Evolutionary conservation across 139 green algal genomes (phyloP), one percentile per base, ranked within the genome.

Genomic region (Volvox reticuliferus): DNA sequence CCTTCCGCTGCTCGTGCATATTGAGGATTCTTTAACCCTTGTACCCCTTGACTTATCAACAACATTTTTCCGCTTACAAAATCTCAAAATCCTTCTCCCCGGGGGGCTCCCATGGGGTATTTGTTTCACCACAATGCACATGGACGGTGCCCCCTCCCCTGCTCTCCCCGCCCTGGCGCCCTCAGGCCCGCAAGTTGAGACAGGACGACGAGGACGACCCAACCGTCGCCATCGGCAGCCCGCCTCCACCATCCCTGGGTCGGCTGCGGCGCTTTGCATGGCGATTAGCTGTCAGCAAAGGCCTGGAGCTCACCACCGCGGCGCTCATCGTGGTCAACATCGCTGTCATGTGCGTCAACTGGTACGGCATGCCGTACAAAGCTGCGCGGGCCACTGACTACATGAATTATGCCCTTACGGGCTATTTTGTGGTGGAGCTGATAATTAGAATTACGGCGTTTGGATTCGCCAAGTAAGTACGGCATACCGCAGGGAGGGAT

Each of bases 331-430:
- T 91, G 0, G 36, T 86, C 28, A 94, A 94, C 85, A 94, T 89
- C 33, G 73, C 61, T 26, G 62, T 92, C 77, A 97, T 91, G 87
- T 91, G 87, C 75, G 33, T 86, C 33, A 85, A 84, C 85, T 91
- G 90, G 91, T 92, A 94, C 88, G 68, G 93, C 22, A 94, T 96
- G 92, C 85, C 92, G 22, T 18, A 35, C 0, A 61, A 13, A 13
- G 90, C 93, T 32, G 68, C 91, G 63, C 24, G n/a, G 1, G 79
- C 91, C 17, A 91, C 83, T 22, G 83, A 95, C 63, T 75, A 65
- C 24, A 65, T 95, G 71, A 97, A 97, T 89, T 91, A 94, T 28
- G 85, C 92, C n/a, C 91, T 97, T 28, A 96, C 95, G 5, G 28
- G 84, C 13, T 93, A 91, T 71, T 93, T 93, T 30, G 24, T 90